Evolutionary conservation across 768 basidiomycete species (phyloP), one percentile per base, ranked within the genome.

Genomic region (Mrakia frigida): DNA sequence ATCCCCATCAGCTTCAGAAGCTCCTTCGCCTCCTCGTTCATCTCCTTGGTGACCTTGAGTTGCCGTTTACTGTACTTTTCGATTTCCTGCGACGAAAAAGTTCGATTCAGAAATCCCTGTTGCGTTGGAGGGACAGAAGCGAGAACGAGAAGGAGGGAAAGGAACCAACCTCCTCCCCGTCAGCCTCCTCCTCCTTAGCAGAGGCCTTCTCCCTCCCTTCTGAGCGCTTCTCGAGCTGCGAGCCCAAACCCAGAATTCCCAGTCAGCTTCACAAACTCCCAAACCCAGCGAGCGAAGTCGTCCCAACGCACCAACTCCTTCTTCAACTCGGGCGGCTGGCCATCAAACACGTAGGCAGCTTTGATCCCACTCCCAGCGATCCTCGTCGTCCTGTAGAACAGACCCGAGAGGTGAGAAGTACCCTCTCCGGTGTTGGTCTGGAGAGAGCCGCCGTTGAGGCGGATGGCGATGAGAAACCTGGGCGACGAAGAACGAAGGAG

Each of bases 311-410:
- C 96, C 82, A 98, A 94, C 70, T 93, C 93, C 76, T 93, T 90
- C 85, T 99, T 99, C 85, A 99, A 84, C 81, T 98, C 94, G 63
- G 96, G 96, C 3, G 96, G 97, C 83, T 94, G 95, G 35, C 96
- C 96, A 83, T 99, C 96, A 80, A 99, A 99, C 53, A 99, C 93
- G 83, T 98, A 98, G 46, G 91, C 91, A 0, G 96, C 94, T 81
- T 99, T 99, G 82, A 99, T 94, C 6, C 97, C 96, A 79, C 97
- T 96, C 84, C 98, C 96, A 21, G 94, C 94, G 82, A 99, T 98
- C 37, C 96, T 88, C 77, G 98, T 93, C 0, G 96, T 99, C 50
- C 94, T 88, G 81, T 98, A 98, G 85, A 99, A 98, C 83, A 98
- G 91, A 0, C 96, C 96, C 94, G 98, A 97, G 16, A 99, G 86